A percentile compares a stretch with the other conserved stretches of the same genome.
phyloP scores from a whole-genome alignment of 2,329 filamentous ascomycete species.

The Rhynchosporium agropyri region DNA sequence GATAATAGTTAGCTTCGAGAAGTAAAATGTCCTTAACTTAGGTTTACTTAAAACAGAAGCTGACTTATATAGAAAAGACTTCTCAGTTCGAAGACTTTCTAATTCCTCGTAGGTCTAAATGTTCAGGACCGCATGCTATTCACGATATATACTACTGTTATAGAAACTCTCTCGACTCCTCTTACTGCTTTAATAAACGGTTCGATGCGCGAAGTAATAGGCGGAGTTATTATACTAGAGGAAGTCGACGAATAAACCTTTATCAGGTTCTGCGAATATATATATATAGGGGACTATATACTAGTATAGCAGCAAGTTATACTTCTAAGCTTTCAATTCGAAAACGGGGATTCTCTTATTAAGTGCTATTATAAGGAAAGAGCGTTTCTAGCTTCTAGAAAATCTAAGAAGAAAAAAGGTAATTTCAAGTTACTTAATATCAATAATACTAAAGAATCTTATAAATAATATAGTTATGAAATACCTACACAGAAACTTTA shows the following conservation, averaged over 20 bases:
- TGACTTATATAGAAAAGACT: slow-evolving; percentile 1
- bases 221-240: slow-evolving; percentile 19
- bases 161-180: slow-evolving; percentile 20
- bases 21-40: slow-evolving; percentile 1
- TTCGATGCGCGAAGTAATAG: slow-evolving; percentile 16
- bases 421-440: not conserved
- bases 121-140: slow-evolving; percentile 17
- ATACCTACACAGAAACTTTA: slow-evolving; percentile 8
- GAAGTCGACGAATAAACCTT: slow-evolving; percentile 27
- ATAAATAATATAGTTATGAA: slow-evolving; percentile 1
- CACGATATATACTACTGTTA: slow-evolving; percentile 19
- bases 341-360: not conserved
- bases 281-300: slow-evolving; percentile 26
- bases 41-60: not conserved
- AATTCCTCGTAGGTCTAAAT: not conserved
- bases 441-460: not conserved
- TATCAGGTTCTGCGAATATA: slow-evolving; percentile 25
- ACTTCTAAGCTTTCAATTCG: not conserved
- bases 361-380: not conserved
- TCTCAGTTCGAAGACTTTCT: slow-evolving; percentile 14
- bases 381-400: not conserved
- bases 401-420: slow-evolving; percentile 18
- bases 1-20: slow-evolving; percentile 10
- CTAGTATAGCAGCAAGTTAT: slow-evolving; percentile 9
- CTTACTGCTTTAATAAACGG: slow-evolving; percentile 22